Conservation (phyloP, 1,139 yeast species). For the Kurtzmaniella quercitrusa region DNA sequence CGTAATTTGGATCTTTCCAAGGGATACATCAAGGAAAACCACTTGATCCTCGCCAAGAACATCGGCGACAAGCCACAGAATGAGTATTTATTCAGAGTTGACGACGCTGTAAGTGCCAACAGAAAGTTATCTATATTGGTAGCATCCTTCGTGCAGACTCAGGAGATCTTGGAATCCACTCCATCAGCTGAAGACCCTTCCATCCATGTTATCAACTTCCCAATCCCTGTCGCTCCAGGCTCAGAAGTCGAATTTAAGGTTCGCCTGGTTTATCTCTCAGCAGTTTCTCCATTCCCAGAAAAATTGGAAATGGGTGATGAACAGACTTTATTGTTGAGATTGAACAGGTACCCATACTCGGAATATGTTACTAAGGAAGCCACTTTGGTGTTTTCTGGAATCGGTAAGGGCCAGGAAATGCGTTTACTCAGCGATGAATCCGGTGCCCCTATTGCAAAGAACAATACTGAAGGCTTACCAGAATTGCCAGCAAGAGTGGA, state of each 20-base stretch:
- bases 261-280: slow-evolving; percentile 49
- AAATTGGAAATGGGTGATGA: slow-evolving; percentile 54
- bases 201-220: slow-evolving; percentile 50
- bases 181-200: slow-evolving; percentile 28
- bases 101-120: slow-evolving; percentile 41
- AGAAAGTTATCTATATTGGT: slow-evolving; percentile 48
- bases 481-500: slow-evolving; percentile 30
- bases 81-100: slow-evolving; percentile 54
- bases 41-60: slow-evolving; percentile 56
- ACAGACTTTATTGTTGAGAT: slow-evolving; percentile 56
- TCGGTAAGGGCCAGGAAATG: slow-evolving; percentile 45
- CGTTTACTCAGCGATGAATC: slow-evolving; percentile 21
- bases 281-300: slow-evolving; percentile 60
- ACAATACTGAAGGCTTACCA: slow-evolving; percentile 16
- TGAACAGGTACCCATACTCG: slow-evolving; percentile 56
- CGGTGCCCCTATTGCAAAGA: slow-evolving; percentile 1
- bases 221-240: slow-evolving; percentile 66
- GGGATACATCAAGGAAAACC: slow-evolving; percentile 64
- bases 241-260: slow-evolving; percentile 47
- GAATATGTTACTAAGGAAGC: slow-evolving; percentile 59
- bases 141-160: slow-evolving; percentile 27
- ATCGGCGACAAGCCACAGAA: slow-evolving; percentile 49
- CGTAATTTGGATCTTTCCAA: slow-evolving; percentile 61
- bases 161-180: slow-evolving; percentile 27
- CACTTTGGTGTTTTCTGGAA: slow-evolving; percentile 48